Evolutionary conservation across 768 basidiomycete genomes (phyloP).

Genomic region (Boletus sensibilis): DNA sequence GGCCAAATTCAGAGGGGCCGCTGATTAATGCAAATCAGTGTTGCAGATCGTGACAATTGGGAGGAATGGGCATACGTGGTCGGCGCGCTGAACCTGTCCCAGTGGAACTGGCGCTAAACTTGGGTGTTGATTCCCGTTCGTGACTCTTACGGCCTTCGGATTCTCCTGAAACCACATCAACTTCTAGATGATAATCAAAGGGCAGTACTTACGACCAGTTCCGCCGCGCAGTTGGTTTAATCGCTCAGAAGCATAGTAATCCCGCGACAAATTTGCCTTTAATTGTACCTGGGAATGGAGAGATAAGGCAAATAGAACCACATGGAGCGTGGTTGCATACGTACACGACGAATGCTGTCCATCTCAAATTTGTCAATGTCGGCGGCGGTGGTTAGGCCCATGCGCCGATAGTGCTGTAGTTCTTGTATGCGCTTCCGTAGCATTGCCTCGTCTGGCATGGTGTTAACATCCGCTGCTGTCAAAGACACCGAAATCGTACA

Average conservation of each 20-base stretch:
- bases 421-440: constrained; percentile 88
- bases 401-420: constrained; percentile 83
- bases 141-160: constrained; percentile 55
- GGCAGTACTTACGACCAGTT: constrained; percentile 48
- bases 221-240: constrained; percentile 46
- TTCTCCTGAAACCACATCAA: constrained; percentile 31
- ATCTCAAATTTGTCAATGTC: constrained; percentile 89
- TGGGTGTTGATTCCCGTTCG: constrained; percentile 62
- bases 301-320: not conserved
- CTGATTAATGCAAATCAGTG: constrained; percentile 23
- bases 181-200: constrained; percentile 12
- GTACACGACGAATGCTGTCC: constrained; percentile 71
- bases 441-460: constrained; percentile 73
- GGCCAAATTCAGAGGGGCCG: constrained; percentile 81
- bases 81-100: constrained; percentile 41
- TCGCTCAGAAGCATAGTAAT: constrained; percentile 55
- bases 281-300: constrained; percentile 50
- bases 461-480: not conserved
- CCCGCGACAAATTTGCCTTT: constrained; percentile 56
- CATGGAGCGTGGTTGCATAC: constrained; percentile 19
- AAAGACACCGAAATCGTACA: constrained; percentile 51
- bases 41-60: not conserved
- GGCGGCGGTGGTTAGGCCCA: constrained; percentile 79
- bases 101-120: constrained; percentile 36
- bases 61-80: constrained; percentile 35